These are phyloP conservation scores for Calvatia gigantea DNA, from an alignment of 768 basidiomycete species.

Conservation along the genomic window DNA sequence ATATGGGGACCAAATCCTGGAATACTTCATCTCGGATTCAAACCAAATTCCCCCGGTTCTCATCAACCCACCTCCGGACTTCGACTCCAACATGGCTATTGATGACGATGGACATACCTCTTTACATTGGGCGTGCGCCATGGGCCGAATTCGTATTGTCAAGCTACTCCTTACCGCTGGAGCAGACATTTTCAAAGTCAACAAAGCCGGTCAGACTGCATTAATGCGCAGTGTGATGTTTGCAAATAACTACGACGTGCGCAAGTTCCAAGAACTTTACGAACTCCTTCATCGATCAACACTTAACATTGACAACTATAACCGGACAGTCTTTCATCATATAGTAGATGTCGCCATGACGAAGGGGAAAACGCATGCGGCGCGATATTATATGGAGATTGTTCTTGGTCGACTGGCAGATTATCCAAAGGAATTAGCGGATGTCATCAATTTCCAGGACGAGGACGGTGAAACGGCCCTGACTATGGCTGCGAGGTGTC, in stretches of 20 bases:
- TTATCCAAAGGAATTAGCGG: slow-evolving; percentile 93
- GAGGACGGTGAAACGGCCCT: slow-evolving; percentile 98
- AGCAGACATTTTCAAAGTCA: slow-evolving; percentile 95
- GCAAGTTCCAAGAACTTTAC: slow-evolving; percentile 97
- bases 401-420: slow-evolving; percentile 83
- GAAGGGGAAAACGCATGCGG: slow-evolving; percentile 96
- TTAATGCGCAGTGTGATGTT: slow-evolving; percentile 99
- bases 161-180: slow-evolving; percentile 91
- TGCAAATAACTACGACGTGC: slow-evolving; percentile 98
- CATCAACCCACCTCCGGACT: slow-evolving; percentile 83
- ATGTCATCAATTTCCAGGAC: slow-evolving; percentile 99
- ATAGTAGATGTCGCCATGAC: slow-evolving; percentile 97
- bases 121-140: slow-evolving; percentile 97
- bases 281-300: slow-evolving; percentile 97
- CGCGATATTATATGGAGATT: slow-evolving; percentile 98
- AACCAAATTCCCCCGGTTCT: slow-evolving; percentile 86
- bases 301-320: slow-evolving; percentile 96
- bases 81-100: slow-evolving; percentile 94
- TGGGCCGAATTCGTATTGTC: slow-evolving; percentile 96
- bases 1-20: slow-evolving; percentile 96
- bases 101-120: slow-evolving; percentile 98
- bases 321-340: slow-evolving; percentile 97
- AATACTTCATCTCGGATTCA: slow-evolving; percentile 98
- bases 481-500: slow-evolving; percentile 93
- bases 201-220: slow-evolving; percentile 94